A percentile compares a stretch with the other conserved stretches of the same genome.
Conservation (phyloP, 768 basidiomycete genomes). For the Dendrothele bispora region DNA sequence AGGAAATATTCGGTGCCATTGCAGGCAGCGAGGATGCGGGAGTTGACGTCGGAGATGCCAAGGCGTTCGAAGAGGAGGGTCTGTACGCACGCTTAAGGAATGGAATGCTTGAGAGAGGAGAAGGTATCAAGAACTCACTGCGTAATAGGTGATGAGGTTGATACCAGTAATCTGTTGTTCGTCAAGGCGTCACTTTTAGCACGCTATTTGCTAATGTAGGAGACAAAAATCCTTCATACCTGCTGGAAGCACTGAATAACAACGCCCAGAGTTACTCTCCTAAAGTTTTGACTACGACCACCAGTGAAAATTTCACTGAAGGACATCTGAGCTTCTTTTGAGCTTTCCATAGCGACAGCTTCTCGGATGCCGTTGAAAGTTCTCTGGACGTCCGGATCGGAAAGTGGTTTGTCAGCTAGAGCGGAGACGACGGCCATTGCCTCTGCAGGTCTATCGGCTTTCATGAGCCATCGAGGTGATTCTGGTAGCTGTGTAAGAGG, state of each 20-base stretch:
- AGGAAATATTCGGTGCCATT: slow-evolving; percentile 75
- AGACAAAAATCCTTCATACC: slow-evolving; percentile 15
- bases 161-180: slow-evolving; percentile 68
- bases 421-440: slow-evolving; percentile 64
- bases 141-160: slow-evolving; percentile 65
- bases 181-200: too few species aligned
- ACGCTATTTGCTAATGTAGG: too few species aligned
- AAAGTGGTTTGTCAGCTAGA: slow-evolving; percentile 50
- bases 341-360: slow-evolving; percentile 43
- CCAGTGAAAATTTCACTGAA: slow-evolving; percentile 55
- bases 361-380: slow-evolving; percentile 57
- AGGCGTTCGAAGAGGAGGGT: slow-evolving; percentile 57
- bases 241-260: slow-evolving; percentile 68
- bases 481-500: slow-evolving; percentile 46
- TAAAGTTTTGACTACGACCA: slow-evolving; percentile 61
- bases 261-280: slow-evolving; percentile 54
- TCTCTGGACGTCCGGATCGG: slow-evolving; percentile 45
- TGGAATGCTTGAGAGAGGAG: not conserved
- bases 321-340: slow-evolving; percentile 24
- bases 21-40: slow-evolving; percentile 62
- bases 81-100: slow-evolving; percentile 30
- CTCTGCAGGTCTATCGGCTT: slow-evolving; percentile 52
- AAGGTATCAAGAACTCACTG: slow-evolving; percentile 18
- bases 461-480: slow-evolving; percentile 61
- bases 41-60: slow-evolving; percentile 57